A percentile compares a stretch with the other conserved stretches of the same genome.
Conservation (phyloP, 345 rosid species). For the Brassica napus region Da-Ae NC_063434.1:2912001-2912500, state of each 20-base stretch:
- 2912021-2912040: background rate
- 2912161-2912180: background rate
- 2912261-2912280: background rate
- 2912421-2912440: background rate
- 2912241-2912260: background rate
- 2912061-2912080: background rate
- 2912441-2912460: background rate
- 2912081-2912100: background rate
- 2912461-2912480: constrained; percentile 21
- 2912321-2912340: background rate
- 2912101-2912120: background rate
- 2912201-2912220: background rate
- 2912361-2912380: background rate
- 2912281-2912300: background rate
- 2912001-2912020: background rate
- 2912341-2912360: background rate
- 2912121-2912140: background rate
- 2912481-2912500: constrained; percentile 19
- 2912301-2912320: background rate
- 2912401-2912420: background rate
- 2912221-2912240: background rate
- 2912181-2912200: background rate
- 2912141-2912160: background rate
- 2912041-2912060: background rate
- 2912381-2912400: background rate